These are phyloP conservation scores for Petunia secreta DNA, from an alignment of 257 asterid genomes.

Conservation along the genomic window DNA sequence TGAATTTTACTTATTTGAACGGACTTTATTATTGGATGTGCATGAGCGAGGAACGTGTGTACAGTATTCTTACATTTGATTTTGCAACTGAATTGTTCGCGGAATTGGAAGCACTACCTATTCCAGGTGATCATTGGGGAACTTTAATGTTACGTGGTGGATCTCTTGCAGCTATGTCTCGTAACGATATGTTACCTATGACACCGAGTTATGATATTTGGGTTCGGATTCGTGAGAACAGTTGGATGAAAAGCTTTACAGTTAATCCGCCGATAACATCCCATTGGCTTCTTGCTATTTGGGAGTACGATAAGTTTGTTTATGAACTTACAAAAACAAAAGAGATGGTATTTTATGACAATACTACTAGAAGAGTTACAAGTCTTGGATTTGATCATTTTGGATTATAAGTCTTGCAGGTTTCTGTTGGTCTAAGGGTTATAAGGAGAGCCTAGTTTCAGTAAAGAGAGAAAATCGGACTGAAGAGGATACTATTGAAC, in stretches of 20 bases:
- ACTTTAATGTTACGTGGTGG: background rate
- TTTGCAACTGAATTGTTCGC: background rate
- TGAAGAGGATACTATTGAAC: conserved; percentile 3
- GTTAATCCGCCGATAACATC: background rate
- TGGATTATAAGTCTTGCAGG: background rate
- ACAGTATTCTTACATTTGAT: background rate
- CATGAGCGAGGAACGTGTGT: background rate
- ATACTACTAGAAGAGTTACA: background rate
- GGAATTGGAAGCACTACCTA: background rate
- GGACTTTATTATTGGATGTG: conserved; percentile 3
- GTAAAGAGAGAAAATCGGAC: background rate
- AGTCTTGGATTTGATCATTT: background rate
- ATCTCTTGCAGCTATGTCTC: conserved; percentile 15
- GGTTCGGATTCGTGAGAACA: background rate
- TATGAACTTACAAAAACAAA: background rate
- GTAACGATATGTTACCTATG: background rate
- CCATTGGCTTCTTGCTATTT: background rate
- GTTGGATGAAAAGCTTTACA: background rate
- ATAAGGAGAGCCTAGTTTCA: conserved; percentile 7
- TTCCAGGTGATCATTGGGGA: background rate
- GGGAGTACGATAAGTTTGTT: conserved; percentile 1
- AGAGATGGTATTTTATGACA: background rate
- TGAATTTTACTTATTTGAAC: background rate
- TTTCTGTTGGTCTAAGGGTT: background rate
- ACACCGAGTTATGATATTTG: background rate